These are phyloP conservation scores for Cercis canadensis DNA, from an alignment of 306 rosid genomes.

Conservation along the genomic window DNA sequence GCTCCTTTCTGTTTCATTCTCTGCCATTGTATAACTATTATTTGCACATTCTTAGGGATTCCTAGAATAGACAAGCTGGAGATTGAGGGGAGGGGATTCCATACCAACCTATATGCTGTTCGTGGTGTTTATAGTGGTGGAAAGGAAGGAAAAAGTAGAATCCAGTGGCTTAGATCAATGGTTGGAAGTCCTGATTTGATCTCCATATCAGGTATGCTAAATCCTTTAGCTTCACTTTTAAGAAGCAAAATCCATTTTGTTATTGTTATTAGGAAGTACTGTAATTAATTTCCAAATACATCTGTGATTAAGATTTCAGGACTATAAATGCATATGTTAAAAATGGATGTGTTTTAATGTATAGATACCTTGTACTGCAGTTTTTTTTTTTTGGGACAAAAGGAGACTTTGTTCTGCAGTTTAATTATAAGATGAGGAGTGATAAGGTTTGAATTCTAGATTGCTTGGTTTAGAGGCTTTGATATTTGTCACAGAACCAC, in stretches of 20 bases:
- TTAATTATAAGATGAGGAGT: too few species aligned
- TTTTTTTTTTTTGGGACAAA: too few species aligned
- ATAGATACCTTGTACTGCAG: too few species aligned
- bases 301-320: too few species aligned
- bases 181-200: conserved; percentile 99
- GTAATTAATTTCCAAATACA: too few species aligned
- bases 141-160: conserved; percentile 94
- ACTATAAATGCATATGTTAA: too few species aligned
- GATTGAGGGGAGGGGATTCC: conserved; percentile 98
- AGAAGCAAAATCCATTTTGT: neutral
- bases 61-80: conserved; percentile 93
- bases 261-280: neutral
- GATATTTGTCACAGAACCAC: too few species aligned
- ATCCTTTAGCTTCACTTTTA: conserved; percentile 20
- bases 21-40: neutral
- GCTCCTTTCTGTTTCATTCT: conserved; percentile 3
- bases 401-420: too few species aligned
- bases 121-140: conserved; percentile 95
- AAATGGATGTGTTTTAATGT: too few species aligned
- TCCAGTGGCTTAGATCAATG: conserved; percentile 99
- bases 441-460: too few species aligned
- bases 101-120: conserved; percentile 93
- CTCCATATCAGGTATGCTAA: conserved; percentile 83
- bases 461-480: too few species aligned
- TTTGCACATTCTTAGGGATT: conserved; percentile 57